Base-by-base conservation (phyloP, 805 yeast species). In the Candida maris region DNA sequence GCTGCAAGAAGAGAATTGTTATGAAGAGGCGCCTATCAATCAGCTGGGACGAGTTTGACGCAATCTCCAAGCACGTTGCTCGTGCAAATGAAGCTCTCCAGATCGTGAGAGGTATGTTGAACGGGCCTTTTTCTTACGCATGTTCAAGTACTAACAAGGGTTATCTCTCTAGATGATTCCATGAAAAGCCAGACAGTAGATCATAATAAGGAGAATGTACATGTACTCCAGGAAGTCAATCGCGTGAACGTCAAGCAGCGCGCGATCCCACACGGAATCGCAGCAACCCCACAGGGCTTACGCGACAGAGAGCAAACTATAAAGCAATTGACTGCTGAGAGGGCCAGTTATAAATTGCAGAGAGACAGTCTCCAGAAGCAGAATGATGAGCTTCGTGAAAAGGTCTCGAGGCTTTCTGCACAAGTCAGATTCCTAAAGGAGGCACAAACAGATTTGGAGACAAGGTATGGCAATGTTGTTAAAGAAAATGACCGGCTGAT, bases 381-480 rank as follows among this genome's bases (percentile, higher is more conserved):
- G 29, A 38, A 34, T 22, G 32, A 21, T n/a, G 35, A 32, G 9
- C 28, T 32, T 6, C 28, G 21, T n/a, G 35, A 32, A 16, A 9
- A 6, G 28, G 16, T 14, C 9, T 9, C 27, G 13, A 12, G 23
- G 10, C 35, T 22, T 12, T 6, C 35, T 12, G 28, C 19, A 8
- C 39, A 42, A 25, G 30, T 26, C 13, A 49, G 25, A 16, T 27
- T 32, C 25, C 12, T 33, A 25, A 25, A 25, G 20, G 10, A 12
- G 18, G 39, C 39, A 19, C 34, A 25, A 17, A 15, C 19, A 7
- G 9, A 22, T 10, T n/a, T 32, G 15, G 12, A 32, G 15, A 13
- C 8, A 7, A 13, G 12, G 10, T 15, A 13, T 8, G 6, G 9
- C 20, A 12, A n/a, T 5, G n/a, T 13, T 6, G 19, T 9, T 10